These are phyloP conservation scores for Botrytis galanthina DNA, from an alignment of 2,329 filamentous ascomycete genomes.

Conservation along the genomic window DNA sequence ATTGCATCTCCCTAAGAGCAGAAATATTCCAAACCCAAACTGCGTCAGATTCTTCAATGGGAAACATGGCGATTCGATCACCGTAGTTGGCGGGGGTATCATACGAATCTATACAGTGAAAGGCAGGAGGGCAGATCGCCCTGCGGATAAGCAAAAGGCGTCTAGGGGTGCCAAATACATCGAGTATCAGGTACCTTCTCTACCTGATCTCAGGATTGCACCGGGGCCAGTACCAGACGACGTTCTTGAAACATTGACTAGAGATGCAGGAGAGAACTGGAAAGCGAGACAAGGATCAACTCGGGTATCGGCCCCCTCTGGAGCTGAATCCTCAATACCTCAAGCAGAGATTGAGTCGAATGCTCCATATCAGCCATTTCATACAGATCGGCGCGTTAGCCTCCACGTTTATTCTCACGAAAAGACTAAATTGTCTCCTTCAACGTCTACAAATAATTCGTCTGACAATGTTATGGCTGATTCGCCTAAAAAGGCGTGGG, in stretches of 20 bases:
- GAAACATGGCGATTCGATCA: slow-evolving; percentile 60
- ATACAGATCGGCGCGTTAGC: slow-evolving; percentile 82
- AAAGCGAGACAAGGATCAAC: slow-evolving; percentile 40
- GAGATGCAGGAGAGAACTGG: slow-evolving; percentile 36
- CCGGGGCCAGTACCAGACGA: slow-evolving; percentile 51
- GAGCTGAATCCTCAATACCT: slow-evolving; percentile 60
- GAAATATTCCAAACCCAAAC: slow-evolving; percentile 52
- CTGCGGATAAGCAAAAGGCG: slow-evolving; percentile 56
- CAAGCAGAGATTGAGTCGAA: slow-evolving; percentile 93
- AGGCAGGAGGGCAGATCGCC: slow-evolving; percentile 50
- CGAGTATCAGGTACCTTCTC: slow-evolving; percentile 64
- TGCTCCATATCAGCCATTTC: slow-evolving; percentile 92
- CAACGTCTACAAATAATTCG: slow-evolving; percentile 33
- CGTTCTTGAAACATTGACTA: slow-evolving; percentile 35
- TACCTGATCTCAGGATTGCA: slow-evolving; percentile 59
- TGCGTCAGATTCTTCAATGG: slow-evolving; percentile 66
- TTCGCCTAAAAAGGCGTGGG: slow-evolving; percentile 46
- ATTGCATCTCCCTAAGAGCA: slow-evolving; percentile 64
- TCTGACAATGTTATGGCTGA: slow-evolving; percentile 26
- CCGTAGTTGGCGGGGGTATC: slow-evolving; percentile 62
- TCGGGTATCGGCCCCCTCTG: slow-evolving; percentile 43
- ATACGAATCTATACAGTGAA: slow-evolving; percentile 58
- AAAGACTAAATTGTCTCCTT: slow-evolving; percentile 27
- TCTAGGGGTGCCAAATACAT: slow-evolving; percentile 38
- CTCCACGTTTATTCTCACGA: slow-evolving; percentile 60